Evolutionary conservation across 768 basidiomycete genomes (phyloP).

Genomic region (Hemileccinum rubropunctum): DNA sequence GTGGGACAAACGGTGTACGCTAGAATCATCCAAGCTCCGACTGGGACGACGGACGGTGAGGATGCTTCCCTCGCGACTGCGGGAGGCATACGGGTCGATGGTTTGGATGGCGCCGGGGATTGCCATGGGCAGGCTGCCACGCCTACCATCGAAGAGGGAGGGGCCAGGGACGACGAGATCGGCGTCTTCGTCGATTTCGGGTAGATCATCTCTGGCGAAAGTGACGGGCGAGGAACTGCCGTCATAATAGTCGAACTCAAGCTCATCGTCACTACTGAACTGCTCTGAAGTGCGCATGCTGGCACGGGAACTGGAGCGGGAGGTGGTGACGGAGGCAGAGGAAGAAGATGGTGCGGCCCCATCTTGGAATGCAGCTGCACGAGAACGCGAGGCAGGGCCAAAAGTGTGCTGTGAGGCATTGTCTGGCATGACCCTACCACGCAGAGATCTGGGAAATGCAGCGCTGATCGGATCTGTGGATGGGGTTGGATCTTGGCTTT

Average conservation of each 20-base stretch:
- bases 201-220: conserved; percentile 41
- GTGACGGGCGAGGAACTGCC: conserved; percentile 37
- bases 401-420: conserved; percentile 49
- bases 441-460: conserved; percentile 17
- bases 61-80: conserved; percentile 57
- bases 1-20: conserved; percentile 17
- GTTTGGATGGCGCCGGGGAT: conserved; percentile 41
- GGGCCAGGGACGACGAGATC: conserved; percentile 26
- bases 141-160: conserved; percentile 30
- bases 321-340: conserved; percentile 41
- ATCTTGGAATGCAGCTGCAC: conserved; percentile 23
- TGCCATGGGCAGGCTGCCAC: conserved; percentile 61
- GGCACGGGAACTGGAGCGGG: conserved; percentile 33
- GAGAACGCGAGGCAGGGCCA: conserved; percentile 39
- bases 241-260: conserved; percentile 40
- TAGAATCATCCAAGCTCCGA: conserved; percentile 54
- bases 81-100: conserved; percentile 27
- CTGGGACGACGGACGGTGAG: conserved; percentile 60
- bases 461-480: conserved; percentile 30
- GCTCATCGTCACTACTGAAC: conserved; percentile 49
- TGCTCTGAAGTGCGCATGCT: conserved; percentile 35
- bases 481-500: conserved; percentile 37
- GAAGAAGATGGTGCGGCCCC: conserved; percentile 39
- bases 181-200: conserved; percentile 32
- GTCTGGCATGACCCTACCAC: conserved; percentile 34